Evolutionary conservation across 805 yeast genomes (phyloP).

Genomic region (Wickerhamiella brachini): DNA sequence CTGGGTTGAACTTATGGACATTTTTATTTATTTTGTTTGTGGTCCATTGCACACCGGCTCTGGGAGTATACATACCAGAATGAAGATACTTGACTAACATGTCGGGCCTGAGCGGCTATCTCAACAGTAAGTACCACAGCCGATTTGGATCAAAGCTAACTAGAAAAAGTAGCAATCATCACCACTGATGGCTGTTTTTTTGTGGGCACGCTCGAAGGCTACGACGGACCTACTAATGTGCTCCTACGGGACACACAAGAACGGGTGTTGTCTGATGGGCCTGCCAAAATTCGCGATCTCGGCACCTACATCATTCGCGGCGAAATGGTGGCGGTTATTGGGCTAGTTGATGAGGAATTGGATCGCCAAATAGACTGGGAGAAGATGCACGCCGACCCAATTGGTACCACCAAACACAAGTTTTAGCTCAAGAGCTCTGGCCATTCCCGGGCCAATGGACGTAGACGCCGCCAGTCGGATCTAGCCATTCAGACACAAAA

Average conservation of each 20-base stretch:
- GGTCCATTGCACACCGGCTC: too few species aligned
- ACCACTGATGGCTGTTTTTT: conserved; percentile 25
- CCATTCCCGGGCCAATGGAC: too few species aligned
- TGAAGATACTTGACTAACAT: not conserved
- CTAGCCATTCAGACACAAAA: not conserved
- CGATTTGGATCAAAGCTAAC: conserved; percentile 10
- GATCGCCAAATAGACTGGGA: conserved; percentile 26
- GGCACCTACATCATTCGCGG: conserved; percentile 27
- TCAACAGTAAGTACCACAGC: conserved; percentile 16
- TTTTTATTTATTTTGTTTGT: too few species aligned
- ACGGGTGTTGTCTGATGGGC: conserved; percentile 19
- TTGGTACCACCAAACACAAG: conserved; percentile 6
- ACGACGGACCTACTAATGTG: conserved; percentile 26
- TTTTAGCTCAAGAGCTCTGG: too few species aligned
- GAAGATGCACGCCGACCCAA: conserved; percentile 16
- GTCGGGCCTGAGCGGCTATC: conserved; percentile 13
- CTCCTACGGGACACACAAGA: conserved; percentile 20
- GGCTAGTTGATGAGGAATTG: conserved; percentile 21
- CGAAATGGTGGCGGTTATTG: conserved; percentile 24
- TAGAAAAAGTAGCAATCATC: conserved; percentile 20
- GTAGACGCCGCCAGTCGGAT: not conserved
- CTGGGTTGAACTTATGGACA: too few species aligned
- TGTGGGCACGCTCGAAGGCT: conserved; percentile 25
- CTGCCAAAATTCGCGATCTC: conserved; percentile 17
- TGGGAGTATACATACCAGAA: too few species aligned